A percentile compares a stretch with the other conserved stretches of the same genome.
These are phyloP conservation scores for Coleophoma eucalyptorum DNA, from an alignment of 2,329 filamentous ascomycete genomes.

Conservation along the genomic window DNA sequence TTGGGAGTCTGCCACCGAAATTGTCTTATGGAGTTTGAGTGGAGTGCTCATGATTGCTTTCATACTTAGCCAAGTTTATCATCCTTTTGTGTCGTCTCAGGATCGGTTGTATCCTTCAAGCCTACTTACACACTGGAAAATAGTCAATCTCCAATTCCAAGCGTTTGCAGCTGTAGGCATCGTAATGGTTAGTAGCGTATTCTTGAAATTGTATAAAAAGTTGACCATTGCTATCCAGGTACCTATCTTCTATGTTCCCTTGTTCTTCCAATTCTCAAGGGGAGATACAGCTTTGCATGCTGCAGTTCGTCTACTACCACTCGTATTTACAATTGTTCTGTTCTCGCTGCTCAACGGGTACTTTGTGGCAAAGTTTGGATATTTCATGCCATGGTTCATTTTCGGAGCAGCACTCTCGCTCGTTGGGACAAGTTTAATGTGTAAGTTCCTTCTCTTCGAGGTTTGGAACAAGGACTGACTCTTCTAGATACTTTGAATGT, in stretches of 20 bases:
- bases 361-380: conserved; percentile 29
- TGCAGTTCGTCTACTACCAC: conserved; percentile 33
- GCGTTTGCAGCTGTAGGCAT: conserved; percentile 27
- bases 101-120: conserved; percentile 4
- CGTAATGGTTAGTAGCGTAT: conserved; percentile 28
- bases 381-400: conserved; percentile 37
- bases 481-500: neutral
- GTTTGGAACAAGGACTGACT: neutral
- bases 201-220: conserved; percentile 25
- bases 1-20: conserved; percentile 11
- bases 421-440: neutral
- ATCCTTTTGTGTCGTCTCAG: conserved; percentile 1
- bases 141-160: conserved; percentile 34
- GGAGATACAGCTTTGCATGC: conserved; percentile 40
- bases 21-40: conserved; percentile 34
- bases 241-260: conserved; percentile 27
- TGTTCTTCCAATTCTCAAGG: conserved; percentile 43
- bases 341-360: conserved; percentile 31
- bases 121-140: conserved; percentile 26
- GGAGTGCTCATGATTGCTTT: conserved; percentile 22
- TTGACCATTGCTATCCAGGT: neutral
- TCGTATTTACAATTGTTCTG: conserved; percentile 33
- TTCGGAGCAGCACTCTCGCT: conserved; percentile 17
- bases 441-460: neutral
- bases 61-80: conserved; percentile 7